phyloP scores from a whole-genome alignment of 2,329 filamentous ascomycete species.

The Aspergillus brasiliensis region DNA sequence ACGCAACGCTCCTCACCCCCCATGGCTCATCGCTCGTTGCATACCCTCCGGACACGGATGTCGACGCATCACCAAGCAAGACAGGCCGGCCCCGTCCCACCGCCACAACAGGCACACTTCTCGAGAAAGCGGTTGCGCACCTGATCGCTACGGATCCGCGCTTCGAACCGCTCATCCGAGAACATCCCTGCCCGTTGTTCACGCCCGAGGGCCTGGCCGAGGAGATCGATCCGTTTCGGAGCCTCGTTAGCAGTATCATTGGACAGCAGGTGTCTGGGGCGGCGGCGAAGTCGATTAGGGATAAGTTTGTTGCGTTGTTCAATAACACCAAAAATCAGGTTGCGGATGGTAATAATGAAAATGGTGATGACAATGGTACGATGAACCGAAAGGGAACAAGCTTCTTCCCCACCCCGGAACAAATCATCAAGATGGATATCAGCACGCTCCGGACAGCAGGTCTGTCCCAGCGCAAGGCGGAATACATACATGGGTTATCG shows the following conservation, averaged over 20 bases:
- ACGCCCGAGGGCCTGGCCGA: constrained; percentile 80
- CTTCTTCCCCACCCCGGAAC: constrained; percentile 72
- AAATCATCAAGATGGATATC: constrained; percentile 67
- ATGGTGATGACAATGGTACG: constrained; percentile 9
- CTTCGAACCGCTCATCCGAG: constrained; percentile 70
- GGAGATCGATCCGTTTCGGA: constrained; percentile 83
- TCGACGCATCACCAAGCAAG: constrained; percentile 44
- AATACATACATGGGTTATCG: constrained; percentile 86
- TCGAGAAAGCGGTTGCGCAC: constrained; percentile 74
- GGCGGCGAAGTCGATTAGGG: constrained; percentile 85
- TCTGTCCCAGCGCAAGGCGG: constrained; percentile 90
- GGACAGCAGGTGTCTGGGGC: constrained; percentile 95
- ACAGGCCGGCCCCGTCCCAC: constrained; percentile 44
- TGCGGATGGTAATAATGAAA: constrained; percentile 32
- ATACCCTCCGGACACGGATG: constrained; percentile 44
- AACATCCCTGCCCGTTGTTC: constrained; percentile 77
- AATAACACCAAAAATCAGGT: no score
- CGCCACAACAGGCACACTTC: constrained; percentile 69
- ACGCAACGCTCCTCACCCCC: constrained; percentile 52
- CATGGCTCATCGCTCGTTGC: constrained; percentile 51
- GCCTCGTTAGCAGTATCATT: constrained; percentile 83
- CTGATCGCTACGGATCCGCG: constrained; percentile 72
- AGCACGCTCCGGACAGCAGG: constrained; percentile 77
- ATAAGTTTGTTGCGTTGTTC: constrained; percentile 79
- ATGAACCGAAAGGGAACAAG: constrained; percentile 9